Base-by-base conservation (phyloP, 2,329 filamentous ascomycete species). In the Alternaria alternata region DNA sequence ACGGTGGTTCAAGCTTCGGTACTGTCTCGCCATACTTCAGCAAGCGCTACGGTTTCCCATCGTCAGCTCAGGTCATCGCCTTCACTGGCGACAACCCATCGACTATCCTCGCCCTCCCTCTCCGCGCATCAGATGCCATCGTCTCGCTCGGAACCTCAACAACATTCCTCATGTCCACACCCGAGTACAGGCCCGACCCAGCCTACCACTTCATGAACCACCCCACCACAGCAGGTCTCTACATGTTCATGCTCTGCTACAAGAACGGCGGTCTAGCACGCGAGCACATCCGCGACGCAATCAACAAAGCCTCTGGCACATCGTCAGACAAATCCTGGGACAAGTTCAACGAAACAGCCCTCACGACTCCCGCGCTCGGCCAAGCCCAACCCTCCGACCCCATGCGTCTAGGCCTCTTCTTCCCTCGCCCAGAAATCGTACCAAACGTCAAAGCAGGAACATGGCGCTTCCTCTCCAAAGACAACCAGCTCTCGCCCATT, bases 221-320 rank as follows among this genome's bases (percentile, higher is more conserved):
- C 79, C 95, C 95, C 1, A 95, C 93, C 44, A 96, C 93, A 1
- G 83, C 89, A 0, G 93, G 91, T 1, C 87, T 97, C 61, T 97
- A 96, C 86, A 98, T 99, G 95, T 98, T 99, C 81, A 99, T 99
- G 95, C 88, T 99, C 36, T 99, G 95, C 85, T 99, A 98, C 84
- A 98, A 98, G 81, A 99, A 99, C 80, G 95, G 95, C 68, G 93
- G 93, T 2, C 88, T 98, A 1, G 94, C 95, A 2, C 91, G 95
- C 44, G 95, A 99, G 77, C 89, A 91, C 71, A 88, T 98, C 63
- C 91, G 95, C 55, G 93, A 99, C 75, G 85, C 87, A 0, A 87
- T 98, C 53, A 90, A 93, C 63, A 79, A 81, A 26, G 77, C 82
- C 9, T 76, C 79, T 30, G 67, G 79, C 5, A 51, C 63, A 28